Percentiles rank a stretch among this genome's conserved stretches.
These are phyloP conservation scores for Peribolospora baueri DNA, from an alignment of 768 basidiomycete genomes.

Conservation along the genomic window DNA sequence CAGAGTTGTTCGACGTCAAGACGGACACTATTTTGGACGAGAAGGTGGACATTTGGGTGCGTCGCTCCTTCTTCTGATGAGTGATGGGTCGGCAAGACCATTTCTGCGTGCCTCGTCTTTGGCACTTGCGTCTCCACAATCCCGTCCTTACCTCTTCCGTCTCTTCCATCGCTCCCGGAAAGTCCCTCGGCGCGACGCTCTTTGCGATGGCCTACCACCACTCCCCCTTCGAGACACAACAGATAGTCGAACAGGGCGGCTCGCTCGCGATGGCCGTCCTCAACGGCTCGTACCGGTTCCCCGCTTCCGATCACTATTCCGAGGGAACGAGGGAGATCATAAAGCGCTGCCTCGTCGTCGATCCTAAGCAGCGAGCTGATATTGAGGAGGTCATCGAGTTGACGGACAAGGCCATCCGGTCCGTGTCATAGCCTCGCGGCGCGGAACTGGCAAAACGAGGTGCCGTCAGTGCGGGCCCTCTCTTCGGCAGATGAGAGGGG, in stretches of 20 bases:
- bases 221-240: constrained; percentile 83
- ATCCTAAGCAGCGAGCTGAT: constrained; percentile 59
- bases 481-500: no score
- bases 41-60: constrained; percentile 89
- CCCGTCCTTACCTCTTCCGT: constrained; percentile 5
- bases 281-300: constrained; percentile 79
- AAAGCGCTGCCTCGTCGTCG: constrained; percentile 56
- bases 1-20: constrained; percentile 92
- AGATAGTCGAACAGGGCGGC: constrained; percentile 79
- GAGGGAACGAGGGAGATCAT: constrained; percentile 60
- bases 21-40: constrained; percentile 67
- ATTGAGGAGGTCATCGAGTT: constrained; percentile 43
- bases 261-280: constrained; percentile 95
- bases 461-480: no score
- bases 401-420: background rate
- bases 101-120: background rate
- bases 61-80: constrained; percentile 12
- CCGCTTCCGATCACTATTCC: constrained; percentile 43
- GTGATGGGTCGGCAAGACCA: background rate
- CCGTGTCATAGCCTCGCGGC: no score
- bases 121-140: background rate
- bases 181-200: constrained; percentile 90
- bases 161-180: constrained; percentile 8
- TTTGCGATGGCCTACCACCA: constrained; percentile 85
- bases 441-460: no score